Percentiles rank a stretch among this genome's conserved stretches.
These are phyloP conservation scores for Phlyctochytrium planicorne DNA, from an alignment of 192 early-diverging fungal genomes.

Conservation along the genomic window DNA sequence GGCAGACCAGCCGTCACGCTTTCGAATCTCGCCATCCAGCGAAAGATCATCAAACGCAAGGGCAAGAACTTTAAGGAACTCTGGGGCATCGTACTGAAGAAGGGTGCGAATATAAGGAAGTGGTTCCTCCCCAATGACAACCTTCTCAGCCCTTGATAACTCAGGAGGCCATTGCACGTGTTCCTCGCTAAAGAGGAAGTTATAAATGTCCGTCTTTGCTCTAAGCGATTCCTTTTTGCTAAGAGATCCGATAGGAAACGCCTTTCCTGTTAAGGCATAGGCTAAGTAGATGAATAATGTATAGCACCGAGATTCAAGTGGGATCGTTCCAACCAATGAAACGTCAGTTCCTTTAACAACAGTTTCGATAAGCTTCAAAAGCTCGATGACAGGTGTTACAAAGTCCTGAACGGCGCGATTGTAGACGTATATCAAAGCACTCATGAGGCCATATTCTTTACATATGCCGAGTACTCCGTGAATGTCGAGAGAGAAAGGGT, in stretches of 20 bases:
- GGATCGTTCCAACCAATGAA: constrained; percentile 9
- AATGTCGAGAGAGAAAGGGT: constrained; percentile 42
- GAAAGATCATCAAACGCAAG: constrained; percentile 33
- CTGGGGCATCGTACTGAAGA: constrained; percentile 34
- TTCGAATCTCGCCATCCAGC: constrained; percentile 35
- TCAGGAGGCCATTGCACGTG: constrained; percentile 37
- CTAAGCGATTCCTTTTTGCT: constrained; percentile 16
- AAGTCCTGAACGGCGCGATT: constrained; percentile 40
- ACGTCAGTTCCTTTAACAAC: background rate
- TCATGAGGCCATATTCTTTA: constrained; percentile 29
- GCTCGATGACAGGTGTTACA: constrained; percentile 41
- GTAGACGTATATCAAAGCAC: constrained; percentile 46
- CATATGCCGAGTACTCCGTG: constrained; percentile 36
- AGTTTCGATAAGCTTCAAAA: constrained; percentile 25
- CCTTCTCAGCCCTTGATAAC: background rate
- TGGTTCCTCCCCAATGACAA: constrained; percentile 33
- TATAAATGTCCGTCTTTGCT: constrained; percentile 42
- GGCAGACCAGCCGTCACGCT: constrained; percentile 28
- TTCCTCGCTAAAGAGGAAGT: constrained; percentile 39
- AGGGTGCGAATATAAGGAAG: constrained; percentile 50
- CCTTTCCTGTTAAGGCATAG: constrained; percentile 47
- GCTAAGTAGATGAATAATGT: constrained; percentile 51
- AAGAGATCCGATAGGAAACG: constrained; percentile 49
- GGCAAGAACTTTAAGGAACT: constrained; percentile 38
- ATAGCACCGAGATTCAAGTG: constrained; percentile 27